Conservation (phyloP, 2,329 filamentous ascomycete genomes). For the Monilinia fructicola region DNA sequence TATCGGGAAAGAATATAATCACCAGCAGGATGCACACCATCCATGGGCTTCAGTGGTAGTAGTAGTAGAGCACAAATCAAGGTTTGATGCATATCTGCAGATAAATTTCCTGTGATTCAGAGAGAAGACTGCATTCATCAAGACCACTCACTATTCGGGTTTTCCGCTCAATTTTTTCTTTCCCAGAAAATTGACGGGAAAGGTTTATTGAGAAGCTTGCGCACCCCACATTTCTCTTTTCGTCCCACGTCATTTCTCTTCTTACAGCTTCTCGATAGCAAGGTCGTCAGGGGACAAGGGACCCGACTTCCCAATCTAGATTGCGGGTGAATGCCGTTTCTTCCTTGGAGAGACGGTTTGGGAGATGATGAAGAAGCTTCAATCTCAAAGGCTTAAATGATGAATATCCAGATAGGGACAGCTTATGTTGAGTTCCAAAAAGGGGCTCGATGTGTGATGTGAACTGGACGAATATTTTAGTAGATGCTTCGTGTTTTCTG, state of each 20-base stretch:
- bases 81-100: neutral
- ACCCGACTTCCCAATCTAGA: neutral
- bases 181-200: neutral
- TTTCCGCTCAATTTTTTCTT: neutral
- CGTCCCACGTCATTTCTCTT: neutral
- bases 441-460: conserved; percentile 73
- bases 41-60: neutral
- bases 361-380: neutral
- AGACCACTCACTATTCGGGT: neutral
- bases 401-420: conserved; percentile 99
- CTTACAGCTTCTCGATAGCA: neutral
- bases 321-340: neutral
- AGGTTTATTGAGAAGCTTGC: neutral
- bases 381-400: conserved; percentile 58
- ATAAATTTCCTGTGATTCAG: neutral
- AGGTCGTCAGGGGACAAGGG: neutral
- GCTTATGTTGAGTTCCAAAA: conserved; percentile 67
- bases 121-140: neutral
- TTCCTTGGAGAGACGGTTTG: neutral
- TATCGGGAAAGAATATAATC: neutral
- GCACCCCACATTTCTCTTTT: neutral
- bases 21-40: no score
- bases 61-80: neutral
- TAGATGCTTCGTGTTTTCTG: conserved; percentile 96
- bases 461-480: conserved; percentile 98